These are phyloP conservation scores for Yamadazyma mexicana DNA, from an alignment of 1,139 yeast genomes.

Conservation along the genomic window DNA sequence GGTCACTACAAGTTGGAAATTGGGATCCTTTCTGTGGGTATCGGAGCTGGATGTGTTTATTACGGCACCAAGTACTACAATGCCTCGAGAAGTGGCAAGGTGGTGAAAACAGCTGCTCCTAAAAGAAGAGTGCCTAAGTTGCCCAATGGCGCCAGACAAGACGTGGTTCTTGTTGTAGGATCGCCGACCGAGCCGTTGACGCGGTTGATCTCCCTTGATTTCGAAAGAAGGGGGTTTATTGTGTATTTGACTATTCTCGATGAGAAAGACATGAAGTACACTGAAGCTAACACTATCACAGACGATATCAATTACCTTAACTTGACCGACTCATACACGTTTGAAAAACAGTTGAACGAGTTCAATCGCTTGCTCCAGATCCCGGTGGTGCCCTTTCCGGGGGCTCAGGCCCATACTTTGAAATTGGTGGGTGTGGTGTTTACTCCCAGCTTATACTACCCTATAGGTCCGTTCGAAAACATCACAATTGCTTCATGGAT, in stretches of 20 bases:
- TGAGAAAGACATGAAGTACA: constrained; percentile 58
- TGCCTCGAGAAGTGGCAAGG: background rate
- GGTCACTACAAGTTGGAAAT: constrained; percentile 16
- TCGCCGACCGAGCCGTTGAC: constrained; percentile 78
- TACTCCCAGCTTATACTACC: constrained; percentile 64
- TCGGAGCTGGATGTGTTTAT: constrained; percentile 29
- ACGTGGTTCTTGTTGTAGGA: constrained; percentile 72
- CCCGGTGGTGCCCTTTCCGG: constrained; percentile 49
- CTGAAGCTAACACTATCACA: constrained; percentile 58
- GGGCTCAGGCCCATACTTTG: constrained; percentile 54
- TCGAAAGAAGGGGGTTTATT: constrained; percentile 77
- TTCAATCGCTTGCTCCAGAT: constrained; percentile 41
- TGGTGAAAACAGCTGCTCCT: background rate
- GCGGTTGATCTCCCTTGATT: constrained; percentile 66
- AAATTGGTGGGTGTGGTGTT: constrained; percentile 58
- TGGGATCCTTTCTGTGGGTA: constrained; percentile 28
- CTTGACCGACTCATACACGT: constrained; percentile 26
- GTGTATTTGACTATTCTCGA: constrained; percentile 74
- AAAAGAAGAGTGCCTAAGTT: constrained; percentile 61
- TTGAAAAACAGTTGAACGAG: constrained; percentile 32
- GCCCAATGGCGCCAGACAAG: constrained; percentile 69
- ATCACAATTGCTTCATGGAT: constrained; percentile 56
- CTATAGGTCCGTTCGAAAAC: constrained; percentile 68
- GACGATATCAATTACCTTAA: constrained; percentile 49
- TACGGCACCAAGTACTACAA: constrained; percentile 1